Evolutionary conservation across 768 basidiomycete genomes (phyloP).

Genomic region (Leucocoprinus leucothites): DNA sequence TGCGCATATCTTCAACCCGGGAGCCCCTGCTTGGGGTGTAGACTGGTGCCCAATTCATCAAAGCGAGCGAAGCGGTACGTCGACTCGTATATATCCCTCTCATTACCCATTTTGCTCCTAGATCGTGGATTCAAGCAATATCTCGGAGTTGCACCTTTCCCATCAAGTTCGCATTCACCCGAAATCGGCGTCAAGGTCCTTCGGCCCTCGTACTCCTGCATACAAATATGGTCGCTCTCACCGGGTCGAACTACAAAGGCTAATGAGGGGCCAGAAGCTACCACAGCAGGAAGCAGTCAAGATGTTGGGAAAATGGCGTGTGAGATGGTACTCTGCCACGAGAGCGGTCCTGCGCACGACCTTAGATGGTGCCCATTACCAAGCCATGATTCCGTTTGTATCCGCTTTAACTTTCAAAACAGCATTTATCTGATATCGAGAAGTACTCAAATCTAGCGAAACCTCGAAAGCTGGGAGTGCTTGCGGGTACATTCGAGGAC

Average conservation of each 20-base stretch:
- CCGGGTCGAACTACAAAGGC: not conserved
- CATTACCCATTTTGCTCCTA: constrained; percentile 21
- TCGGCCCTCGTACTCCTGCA: constrained; percentile 58
- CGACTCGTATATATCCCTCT: not conserved
- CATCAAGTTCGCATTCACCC: constrained; percentile 61
- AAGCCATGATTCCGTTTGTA: constrained; percentile 55
- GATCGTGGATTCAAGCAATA: constrained; percentile 66
- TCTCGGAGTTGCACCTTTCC: constrained; percentile 77
- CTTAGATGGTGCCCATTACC: constrained; percentile 94
- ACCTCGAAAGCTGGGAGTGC: constrained; percentile 70
- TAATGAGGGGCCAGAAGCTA: too few relatives aligned
- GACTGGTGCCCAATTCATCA: constrained; percentile 90
- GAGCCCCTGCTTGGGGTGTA: constrained; percentile 86
- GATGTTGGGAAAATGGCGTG: constrained; percentile 55
- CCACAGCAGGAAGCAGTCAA: not conserved
- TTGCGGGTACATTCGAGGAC: constrained; percentile 86
- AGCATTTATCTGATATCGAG: not conserved
- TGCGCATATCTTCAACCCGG: constrained; percentile 78
- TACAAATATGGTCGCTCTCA: constrained; percentile 83
- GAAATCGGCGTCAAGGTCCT: constrained; percentile 57
- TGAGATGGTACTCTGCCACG: constrained; percentile 82
- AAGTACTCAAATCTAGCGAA: not conserved
- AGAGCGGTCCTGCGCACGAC: constrained; percentile 76
- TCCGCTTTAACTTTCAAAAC: not conserved
- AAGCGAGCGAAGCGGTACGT: constrained; percentile 52